These are phyloP conservation scores for Candida sphagnicola DNA, from an alignment of 805 yeast genomes.

Conservation along the genomic window DNA sequence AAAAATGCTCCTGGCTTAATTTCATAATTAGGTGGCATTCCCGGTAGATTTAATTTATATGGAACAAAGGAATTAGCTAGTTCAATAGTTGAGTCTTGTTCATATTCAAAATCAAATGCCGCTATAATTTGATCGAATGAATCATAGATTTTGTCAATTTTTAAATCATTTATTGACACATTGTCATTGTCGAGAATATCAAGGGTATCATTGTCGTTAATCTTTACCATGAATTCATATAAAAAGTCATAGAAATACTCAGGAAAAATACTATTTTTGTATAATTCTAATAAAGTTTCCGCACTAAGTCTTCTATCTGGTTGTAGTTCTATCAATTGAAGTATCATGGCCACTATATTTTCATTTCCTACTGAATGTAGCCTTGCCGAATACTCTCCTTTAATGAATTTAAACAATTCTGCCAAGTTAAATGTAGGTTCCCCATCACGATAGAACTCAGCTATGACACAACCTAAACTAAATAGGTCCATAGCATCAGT, in stretches of 20 bases:
- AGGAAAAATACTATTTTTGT: slow-evolving; percentile 56
- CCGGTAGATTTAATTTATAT: slow-evolving; percentile 46
- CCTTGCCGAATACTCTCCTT: slow-evolving; percentile 63
- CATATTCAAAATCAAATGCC: slow-evolving; percentile 21
- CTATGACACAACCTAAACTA: slow-evolving; percentile 82
- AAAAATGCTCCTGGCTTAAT: slow-evolving; percentile 6
- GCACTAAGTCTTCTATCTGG: slow-evolving; percentile 62
- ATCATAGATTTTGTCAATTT: slow-evolving; percentile 56
- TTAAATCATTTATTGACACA: slow-evolving; percentile 31
- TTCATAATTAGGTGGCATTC: slow-evolving; percentile 41
- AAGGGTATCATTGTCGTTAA: slow-evolving; percentile 22
- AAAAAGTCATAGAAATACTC: slow-evolving; percentile 62
- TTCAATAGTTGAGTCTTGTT: not conserved
- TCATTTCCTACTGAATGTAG: slow-evolving; percentile 51
- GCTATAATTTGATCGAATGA: slow-evolving; percentile 48
- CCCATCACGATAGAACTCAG: slow-evolving; percentile 85
- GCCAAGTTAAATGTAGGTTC: slow-evolving; percentile 82
- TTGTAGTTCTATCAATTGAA: slow-evolving; percentile 58
- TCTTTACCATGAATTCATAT: slow-evolving; percentile 54
- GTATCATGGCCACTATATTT: slow-evolving; percentile 50
- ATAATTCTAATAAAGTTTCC: slow-evolving; percentile 46
- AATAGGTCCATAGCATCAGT: slow-evolving; percentile 76
- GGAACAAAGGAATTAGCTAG: slow-evolving; percentile 21
- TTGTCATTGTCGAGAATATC: slow-evolving; percentile 12
- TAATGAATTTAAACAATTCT: slow-evolving; percentile 78